Evolutionary conservation across 2,329 filamentous ascomycete species (phyloP).

Genomic region (Colletotrichum somersetense): DNA sequence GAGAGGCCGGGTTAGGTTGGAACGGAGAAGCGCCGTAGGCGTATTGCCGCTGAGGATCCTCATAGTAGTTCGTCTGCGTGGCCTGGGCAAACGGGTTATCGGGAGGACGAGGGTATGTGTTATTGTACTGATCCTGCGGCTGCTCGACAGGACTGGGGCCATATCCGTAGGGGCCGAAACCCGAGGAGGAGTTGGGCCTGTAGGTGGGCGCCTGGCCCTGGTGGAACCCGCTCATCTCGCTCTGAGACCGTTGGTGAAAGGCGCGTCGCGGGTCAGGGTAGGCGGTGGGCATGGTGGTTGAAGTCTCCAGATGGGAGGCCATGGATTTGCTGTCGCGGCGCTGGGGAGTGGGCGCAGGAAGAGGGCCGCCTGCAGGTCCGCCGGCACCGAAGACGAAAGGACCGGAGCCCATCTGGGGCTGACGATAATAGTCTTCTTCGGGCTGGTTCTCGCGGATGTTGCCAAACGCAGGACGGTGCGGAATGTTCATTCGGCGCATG

Average conservation of each 20-base stretch:
- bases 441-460: constrained; percentile 52
- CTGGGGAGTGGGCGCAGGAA: constrained; percentile 45
- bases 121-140: constrained; percentile 42
- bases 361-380: constrained; percentile 41
- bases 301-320: constrained; percentile 43
- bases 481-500: constrained; percentile 44
- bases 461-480: constrained; percentile 45
- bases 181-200: constrained; percentile 40
- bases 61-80: constrained; percentile 44
- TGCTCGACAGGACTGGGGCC: constrained; percentile 34
- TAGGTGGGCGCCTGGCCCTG: constrained; percentile 42
- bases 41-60: constrained; percentile 43
- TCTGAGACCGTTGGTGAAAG: constrained; percentile 49
- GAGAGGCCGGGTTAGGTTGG: constrained; percentile 30
- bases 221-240: constrained; percentile 45
- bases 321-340: constrained; percentile 43
- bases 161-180: constrained; percentile 39
- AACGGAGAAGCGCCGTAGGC: constrained; percentile 32
- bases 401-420: constrained; percentile 38
- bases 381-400: constrained; percentile 41
- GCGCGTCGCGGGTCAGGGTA: constrained; percentile 44
- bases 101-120: constrained; percentile 39
- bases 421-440: constrained; percentile 47
- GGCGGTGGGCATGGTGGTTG: constrained; percentile 28
- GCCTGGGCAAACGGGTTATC: constrained; percentile 34